phyloP scores from a whole-genome alignment of 1,284 basidiomycete genomes.

The Xanthoconium separans region DNA sequence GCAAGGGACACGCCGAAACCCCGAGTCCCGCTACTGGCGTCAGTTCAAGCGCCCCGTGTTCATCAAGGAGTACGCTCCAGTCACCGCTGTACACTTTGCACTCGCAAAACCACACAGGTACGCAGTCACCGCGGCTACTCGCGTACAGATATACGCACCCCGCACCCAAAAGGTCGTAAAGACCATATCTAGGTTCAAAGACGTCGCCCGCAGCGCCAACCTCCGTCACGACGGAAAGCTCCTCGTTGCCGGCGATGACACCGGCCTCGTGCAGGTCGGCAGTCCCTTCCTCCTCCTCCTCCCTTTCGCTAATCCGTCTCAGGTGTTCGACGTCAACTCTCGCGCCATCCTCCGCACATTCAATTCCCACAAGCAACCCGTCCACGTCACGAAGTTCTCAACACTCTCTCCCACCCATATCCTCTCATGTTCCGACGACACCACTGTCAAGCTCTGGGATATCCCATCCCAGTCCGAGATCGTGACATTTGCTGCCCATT shows the following conservation, averaged over 20 bases:
- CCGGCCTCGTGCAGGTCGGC: conserved; percentile 84
- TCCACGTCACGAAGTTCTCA: conserved; percentile 94
- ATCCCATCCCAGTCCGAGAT: conserved; percentile 86
- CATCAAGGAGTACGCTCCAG: conserved; percentile 92
- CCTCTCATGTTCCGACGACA: conserved; percentile 95
- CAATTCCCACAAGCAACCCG: conserved; percentile 91
- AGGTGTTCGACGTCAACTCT: conserved; percentile 95
- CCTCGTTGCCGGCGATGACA: conserved; percentile 93
- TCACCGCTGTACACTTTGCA: conserved; percentile 90
- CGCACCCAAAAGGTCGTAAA: conserved; percentile 95
- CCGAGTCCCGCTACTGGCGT: conserved; percentile 79
- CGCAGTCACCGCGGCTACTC: conserved; percentile 92
- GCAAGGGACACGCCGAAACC: conserved; percentile 55
- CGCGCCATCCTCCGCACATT: conserved; percentile 92
- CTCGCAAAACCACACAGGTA: conserved; percentile 86
- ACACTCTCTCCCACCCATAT: conserved; percentile 77
- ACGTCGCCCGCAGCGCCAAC: conserved; percentile 85
- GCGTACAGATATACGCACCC: conserved; percentile 95
- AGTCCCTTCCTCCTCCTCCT: neutral
- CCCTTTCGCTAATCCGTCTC: conserved; percentile 11
- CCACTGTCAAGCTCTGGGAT: conserved; percentile 93
- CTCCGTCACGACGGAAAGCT: conserved; percentile 94
- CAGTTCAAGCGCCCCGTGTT: conserved; percentile 85
- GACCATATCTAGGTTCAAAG: conserved; percentile 96
- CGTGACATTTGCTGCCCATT: conserved; percentile 80